Percentiles rank a stretch among this genome's conserved stretches.
Evolutionary conservation across 805 yeast species (phyloP).

Genomic region (Starmerella sirachaensis): DNA sequence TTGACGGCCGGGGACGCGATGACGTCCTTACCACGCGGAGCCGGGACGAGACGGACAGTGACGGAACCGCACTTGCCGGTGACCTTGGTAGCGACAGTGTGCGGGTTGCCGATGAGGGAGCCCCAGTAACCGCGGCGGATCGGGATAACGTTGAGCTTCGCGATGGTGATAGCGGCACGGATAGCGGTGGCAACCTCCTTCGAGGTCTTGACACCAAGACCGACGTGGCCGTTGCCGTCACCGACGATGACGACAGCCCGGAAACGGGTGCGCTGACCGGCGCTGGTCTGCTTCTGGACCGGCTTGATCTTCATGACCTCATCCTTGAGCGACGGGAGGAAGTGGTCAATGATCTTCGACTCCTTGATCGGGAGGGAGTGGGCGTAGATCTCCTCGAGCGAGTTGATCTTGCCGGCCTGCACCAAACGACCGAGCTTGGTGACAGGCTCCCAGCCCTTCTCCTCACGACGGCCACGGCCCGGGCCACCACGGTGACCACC

Average conservation of each 20-base stretch:
- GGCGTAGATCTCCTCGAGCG: constrained; percentile 96
- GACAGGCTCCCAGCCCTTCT: constrained; percentile 99
- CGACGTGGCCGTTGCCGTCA: constrained; percentile 99
- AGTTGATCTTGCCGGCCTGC: constrained; percentile 93
- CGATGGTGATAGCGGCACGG: constrained; percentile 98
- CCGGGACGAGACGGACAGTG: constrained; percentile 94
- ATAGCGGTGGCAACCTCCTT: constrained; percentile 99
- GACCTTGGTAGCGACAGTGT: constrained; percentile 94
- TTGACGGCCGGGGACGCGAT: constrained; percentile 99
- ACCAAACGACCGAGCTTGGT: constrained; percentile 99
- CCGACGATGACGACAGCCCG: constrained; percentile 99
- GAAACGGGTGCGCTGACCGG: constrained; percentile 99
- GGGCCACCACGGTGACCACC: constrained; percentile 36
- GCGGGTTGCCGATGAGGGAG: constrained; percentile 98
- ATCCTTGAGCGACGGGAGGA: constrained; percentile 91
- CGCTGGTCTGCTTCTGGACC: constrained; percentile 99
- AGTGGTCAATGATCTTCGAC: constrained; percentile 94
- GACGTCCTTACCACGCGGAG: constrained; percentile 99
- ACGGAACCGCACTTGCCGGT: constrained; percentile 99
- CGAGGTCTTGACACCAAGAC: constrained; percentile 99
- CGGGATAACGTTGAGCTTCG: constrained; percentile 97
- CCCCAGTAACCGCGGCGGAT: constrained; percentile 99
- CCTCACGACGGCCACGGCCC: constrained; percentile 81
- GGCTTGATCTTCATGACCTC: constrained; percentile 99
- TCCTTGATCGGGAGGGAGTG: constrained; percentile 99